phyloP scores from a whole-genome alignment of 805 yeast genomes.

The Ogataea nitratoaversa region DNA sequence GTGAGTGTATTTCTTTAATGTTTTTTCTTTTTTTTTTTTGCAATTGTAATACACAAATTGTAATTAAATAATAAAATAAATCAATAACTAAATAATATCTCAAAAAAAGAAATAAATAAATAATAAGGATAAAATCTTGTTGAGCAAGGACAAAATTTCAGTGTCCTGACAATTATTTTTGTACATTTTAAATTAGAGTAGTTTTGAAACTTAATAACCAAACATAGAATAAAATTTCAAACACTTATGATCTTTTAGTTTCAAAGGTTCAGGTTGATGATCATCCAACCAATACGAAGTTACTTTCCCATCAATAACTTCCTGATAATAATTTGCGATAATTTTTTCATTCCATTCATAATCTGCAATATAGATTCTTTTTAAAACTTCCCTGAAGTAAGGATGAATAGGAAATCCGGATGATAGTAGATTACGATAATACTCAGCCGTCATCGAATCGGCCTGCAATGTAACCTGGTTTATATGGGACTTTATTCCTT shows the following conservation, averaged over 20 bases:
- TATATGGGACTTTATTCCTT: not conserved
- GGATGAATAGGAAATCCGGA: conserved; percentile 1
- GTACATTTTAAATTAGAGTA: too few species aligned
- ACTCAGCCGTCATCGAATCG: not conserved
- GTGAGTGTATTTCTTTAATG: too few species aligned
- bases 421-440: not conserved
- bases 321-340: not conserved
- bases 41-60: too few species aligned
- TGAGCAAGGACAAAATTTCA: too few species aligned
- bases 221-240: not conserved
- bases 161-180: not conserved
- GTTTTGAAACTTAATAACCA: not conserved
- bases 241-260: conserved; percentile 1
- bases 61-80: too few species aligned
- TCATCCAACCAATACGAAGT: conserved; percentile 1
- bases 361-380: not conserved
- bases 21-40: too few species aligned
- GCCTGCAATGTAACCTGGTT: not conserved
- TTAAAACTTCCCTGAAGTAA: conserved; percentile 1
- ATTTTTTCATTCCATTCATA: conserved; percentile 2
- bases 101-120: too few species aligned
- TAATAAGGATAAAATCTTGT: too few species aligned
- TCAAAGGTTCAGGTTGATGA: not conserved
- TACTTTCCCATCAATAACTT: not conserved
- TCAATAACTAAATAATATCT: too few species aligned